A percentile compares a stretch with the other conserved stretches of the same genome.
phyloP scores from a whole-genome alignment of 140 eudicot species.

The Stevia rebaudiana region DNA sequence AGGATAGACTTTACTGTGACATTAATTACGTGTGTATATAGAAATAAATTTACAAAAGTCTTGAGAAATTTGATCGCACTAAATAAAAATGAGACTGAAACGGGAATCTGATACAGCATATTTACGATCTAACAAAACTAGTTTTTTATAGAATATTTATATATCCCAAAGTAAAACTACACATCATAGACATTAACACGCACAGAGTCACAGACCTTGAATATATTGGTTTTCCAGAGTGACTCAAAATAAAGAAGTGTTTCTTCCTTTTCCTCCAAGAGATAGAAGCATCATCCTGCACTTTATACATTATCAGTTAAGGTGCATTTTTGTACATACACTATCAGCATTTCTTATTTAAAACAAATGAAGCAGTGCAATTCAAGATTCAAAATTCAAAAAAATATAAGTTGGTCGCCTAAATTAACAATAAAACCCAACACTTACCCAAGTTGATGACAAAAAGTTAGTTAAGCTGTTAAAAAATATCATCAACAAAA shows the following conservation, averaged over 20 bases:
- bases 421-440: background rate
- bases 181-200: slow-evolving; percentile 8
- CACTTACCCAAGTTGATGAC: background rate
- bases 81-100: background rate
- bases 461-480: background rate
- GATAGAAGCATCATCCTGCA: slow-evolving; percentile 89
- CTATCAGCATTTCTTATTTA: background rate
- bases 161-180: background rate
- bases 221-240: slow-evolving; percentile 97
- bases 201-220: slow-evolving; percentile 61
- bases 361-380: background rate
- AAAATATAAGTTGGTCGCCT: background rate
- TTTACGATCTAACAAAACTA: background rate
- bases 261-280: slow-evolving; percentile 99
- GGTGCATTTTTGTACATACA: slow-evolving; percentile 2
- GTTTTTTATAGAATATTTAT: background rate
- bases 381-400: background rate
- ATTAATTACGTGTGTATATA: slow-evolving; percentile 4
- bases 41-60: background rate
- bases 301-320: slow-evolving; percentile 24
- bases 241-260: slow-evolving; percentile 77
- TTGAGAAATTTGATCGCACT: background rate
- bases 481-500: background rate
- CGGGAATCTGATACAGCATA: background rate
- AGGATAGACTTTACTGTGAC: background rate